Conservation (phyloP, 2,329 filamentous ascomycete genomes). For the Ophiostoma montium region DNA sequence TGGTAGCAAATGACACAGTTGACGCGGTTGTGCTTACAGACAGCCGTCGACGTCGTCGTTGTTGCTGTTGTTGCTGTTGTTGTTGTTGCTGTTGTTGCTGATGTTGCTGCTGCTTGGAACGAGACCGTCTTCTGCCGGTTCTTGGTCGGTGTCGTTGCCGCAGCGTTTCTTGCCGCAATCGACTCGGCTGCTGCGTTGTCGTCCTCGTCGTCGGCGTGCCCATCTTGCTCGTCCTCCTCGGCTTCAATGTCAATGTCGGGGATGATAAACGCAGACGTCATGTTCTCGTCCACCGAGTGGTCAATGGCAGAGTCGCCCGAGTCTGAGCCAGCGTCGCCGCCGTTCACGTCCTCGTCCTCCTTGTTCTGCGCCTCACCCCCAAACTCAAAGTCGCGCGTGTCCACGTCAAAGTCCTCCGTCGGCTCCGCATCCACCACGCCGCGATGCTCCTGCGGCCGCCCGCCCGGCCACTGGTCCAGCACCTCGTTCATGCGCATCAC, state of each 20-base stretch:
- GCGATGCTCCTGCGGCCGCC: conserved; percentile 2
- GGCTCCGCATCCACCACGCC: conserved; percentile 1
- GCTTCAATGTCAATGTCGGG: conserved; percentile 13
- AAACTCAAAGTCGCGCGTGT: conserved; percentile 3
- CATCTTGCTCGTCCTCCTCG: conserved; percentile 2
- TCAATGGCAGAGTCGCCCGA: conserved; percentile 6
- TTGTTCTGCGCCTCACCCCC: not conserved
- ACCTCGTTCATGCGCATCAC: conserved; percentile 11
- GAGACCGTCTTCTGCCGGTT: conserved; percentile 8
- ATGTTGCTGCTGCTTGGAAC: conserved; percentile 8
- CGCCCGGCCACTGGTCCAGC: conserved; percentile 7
- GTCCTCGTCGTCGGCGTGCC: not conserved
- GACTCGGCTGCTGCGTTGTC: not conserved
- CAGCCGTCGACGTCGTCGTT: not conserved
- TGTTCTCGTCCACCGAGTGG: conserved; percentile 14
- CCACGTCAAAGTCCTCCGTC: conserved; percentile 4
- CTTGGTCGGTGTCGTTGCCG: not conserved
- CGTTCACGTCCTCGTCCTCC: not conserved
- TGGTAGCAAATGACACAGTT: conserved; percentile 14
- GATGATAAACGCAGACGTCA: conserved; percentile 16
- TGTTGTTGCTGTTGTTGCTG: not conserved
- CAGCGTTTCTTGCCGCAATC: not conserved
- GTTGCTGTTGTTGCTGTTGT: not conserved
- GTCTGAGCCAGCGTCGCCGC: conserved; percentile 3
- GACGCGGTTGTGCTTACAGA: conserved; percentile 12